Evolutionary conservation across 352 stramenopile genomes (phyloP), one percentile per base, ranked within the genome.

Genomic region (Sclerospora graminicola): DNA sequence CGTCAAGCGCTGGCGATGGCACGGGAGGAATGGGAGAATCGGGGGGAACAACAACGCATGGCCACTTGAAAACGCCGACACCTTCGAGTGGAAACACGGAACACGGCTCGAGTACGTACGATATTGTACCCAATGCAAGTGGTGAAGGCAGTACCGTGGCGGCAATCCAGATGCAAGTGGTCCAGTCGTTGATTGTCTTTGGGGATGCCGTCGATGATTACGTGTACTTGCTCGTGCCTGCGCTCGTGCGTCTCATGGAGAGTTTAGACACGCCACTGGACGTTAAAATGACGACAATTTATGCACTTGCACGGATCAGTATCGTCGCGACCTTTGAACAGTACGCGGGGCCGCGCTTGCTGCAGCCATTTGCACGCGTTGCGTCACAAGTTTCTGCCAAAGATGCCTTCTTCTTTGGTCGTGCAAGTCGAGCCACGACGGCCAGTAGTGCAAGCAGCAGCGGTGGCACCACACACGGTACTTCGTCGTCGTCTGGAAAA

Each of bases 201-300:
- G 79, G 87, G 4, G 72, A 89, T 31, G 82, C 94, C 0, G 79
- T 98, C 4, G 77, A 90, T 11, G 89, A 97, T 35, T 95, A 97
- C 57, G 75, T 98, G 8, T 95, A 97, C 59, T 57, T 98, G 48
- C 45, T 98, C 9, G 62, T 98, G 4, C 93, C 95, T 30, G 84
- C 88, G 3, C 63, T 98, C 7, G 67, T 98, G 30, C 91, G 94
- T 26, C 61, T 99, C 7, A 82, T 91, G 50, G 93, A 98, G 49
- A 87, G 78, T 42, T 51, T 96, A 9, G 82, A 97, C 9, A 94
- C 81, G 16, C 57, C 82, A 0, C 52, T 84, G 36, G 64, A 87
- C 30, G 82, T 89, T 14, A 81, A 91, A 45, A 77, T 84, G 20
- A 82, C 71, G 5, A 69, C 69, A 0, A 68, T 88, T 20, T 82